phyloP scores from a whole-genome alignment of 768 basidiomycete genomes.

The Mycena haematopus region DNA sequence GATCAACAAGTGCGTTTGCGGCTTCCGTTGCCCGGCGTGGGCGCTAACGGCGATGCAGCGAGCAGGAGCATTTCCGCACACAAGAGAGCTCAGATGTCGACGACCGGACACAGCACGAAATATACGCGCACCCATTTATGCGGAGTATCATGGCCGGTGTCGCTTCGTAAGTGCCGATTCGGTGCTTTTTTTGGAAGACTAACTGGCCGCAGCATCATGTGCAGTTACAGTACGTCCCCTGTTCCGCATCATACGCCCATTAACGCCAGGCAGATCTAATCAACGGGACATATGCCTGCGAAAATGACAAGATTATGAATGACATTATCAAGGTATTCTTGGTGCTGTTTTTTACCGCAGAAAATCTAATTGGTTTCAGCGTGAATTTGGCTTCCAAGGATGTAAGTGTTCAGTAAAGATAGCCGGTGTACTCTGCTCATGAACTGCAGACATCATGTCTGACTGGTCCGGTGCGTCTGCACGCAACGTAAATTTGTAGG shows the following conservation, averaged over 20 bases:
- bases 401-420: conserved; percentile 45
- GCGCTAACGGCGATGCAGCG: conserved; percentile 43
- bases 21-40: background rate
- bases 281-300: conserved; percentile 77
- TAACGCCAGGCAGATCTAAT: conserved; percentile 53
- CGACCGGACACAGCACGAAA: conserved; percentile 80
- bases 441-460: conserved; percentile 62
- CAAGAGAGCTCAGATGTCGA: conserved; percentile 70
- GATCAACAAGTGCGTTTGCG: conserved; percentile 66
- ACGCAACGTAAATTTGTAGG: background rate
- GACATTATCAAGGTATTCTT: conserved; percentile 62
- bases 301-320: conserved; percentile 74
- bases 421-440: background rate
- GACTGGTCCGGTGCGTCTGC: conserved; percentile 66
- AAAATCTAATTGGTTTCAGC: conserved; percentile 27
- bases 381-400: conserved; percentile 79
- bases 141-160: conserved; percentile 78
- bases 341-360: background rate
- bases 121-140: conserved; percentile 75
- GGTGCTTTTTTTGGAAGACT: background rate
- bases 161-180: conserved; percentile 34
- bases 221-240: conserved; percentile 23
- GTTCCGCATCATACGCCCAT: background rate
- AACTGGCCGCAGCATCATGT: conserved; percentile 14
- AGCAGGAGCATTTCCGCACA: conserved; percentile 71